Evolutionary conservation across 1,284 basidiomycete genomes (phyloP).

Genomic region (Tremellales sp.): DNA sequence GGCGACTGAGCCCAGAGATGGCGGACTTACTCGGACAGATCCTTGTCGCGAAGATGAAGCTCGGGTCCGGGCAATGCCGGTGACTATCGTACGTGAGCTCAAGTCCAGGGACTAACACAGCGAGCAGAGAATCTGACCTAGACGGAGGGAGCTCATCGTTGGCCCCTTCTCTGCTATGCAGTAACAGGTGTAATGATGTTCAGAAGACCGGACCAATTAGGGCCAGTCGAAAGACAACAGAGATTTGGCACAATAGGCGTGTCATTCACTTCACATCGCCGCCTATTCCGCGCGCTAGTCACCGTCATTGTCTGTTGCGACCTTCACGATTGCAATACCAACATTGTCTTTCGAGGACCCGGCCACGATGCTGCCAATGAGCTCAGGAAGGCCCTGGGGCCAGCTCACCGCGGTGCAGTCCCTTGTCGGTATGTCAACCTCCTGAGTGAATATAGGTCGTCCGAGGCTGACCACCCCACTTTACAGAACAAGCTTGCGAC

Average conservation of each 20-base stretch:
- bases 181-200: neutral
- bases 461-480: slow-evolving; percentile 3
- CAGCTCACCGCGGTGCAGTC: slow-evolving; percentile 41
- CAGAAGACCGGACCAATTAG: neutral
- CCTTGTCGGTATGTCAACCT: slow-evolving; percentile 38
- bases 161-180: neutral
- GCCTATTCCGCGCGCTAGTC: too few species aligned
- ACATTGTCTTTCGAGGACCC: too few species aligned
- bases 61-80: neutral
- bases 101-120: too few species aligned
- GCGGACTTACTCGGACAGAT: neutral
- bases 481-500: slow-evolving; percentile 76
- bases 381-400: slow-evolving; percentile 34
- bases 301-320: too few species aligned
- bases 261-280: too few species aligned
- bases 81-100: too few species aligned
- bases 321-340: too few species aligned
- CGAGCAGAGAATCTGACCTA: neutral
- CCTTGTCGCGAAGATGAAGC: neutral
- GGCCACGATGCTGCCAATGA: slow-evolving; percentile 19
- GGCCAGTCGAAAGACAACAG: too few species aligned
- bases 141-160: neutral
- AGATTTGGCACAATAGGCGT: too few species aligned
- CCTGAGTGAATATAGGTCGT: neutral
- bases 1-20: neutral